These are phyloP conservation scores for Aurifilum marmelostoma DNA, from an alignment of 2,329 filamentous ascomycete species.

Conservation along the genomic window DNA sequence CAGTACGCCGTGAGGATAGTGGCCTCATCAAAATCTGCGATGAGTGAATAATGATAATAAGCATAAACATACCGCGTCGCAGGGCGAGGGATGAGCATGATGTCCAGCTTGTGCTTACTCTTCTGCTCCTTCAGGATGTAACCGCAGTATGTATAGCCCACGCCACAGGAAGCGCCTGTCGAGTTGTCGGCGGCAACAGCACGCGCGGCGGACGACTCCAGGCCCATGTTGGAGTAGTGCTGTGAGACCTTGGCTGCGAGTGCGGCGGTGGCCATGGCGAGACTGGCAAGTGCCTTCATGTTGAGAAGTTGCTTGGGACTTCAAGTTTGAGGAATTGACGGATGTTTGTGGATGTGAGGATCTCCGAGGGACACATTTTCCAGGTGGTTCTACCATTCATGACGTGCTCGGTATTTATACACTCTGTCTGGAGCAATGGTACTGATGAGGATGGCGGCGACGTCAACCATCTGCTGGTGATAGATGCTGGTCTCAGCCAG, in stretches of 20 bases:
- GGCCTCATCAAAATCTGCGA: slow-evolving; percentile 27
- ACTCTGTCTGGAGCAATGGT: background rate
- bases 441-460: background rate
- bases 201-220: background rate
- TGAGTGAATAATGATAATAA: background rate
- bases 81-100: too few relatives aligned
- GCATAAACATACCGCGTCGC: background rate
- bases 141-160: slow-evolving; percentile 29
- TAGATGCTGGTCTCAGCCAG: slow-evolving; percentile 5
- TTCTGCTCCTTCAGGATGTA: slow-evolving; percentile 28
- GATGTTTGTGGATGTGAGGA: background rate
- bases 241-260: slow-evolving; percentile 4
- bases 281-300: slow-evolving; percentile 15
- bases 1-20: slow-evolving; percentile 29
- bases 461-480: slow-evolving; percentile 4
- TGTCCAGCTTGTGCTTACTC: background rate
- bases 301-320: background rate
- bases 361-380: background rate
- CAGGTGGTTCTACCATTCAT: background rate
- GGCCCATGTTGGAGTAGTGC: slow-evolving; percentile 1
- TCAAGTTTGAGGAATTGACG: background rate
- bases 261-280: slow-evolving; percentile 13
- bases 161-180: slow-evolving; percentile 18
- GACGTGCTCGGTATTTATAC: slow-evolving; percentile 26
- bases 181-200: slow-evolving; percentile 5